These are phyloP conservation scores for Starmerella gropengiesseri DNA, from an alignment of 805 yeast genomes.

Conservation along the genomic window DNA sequence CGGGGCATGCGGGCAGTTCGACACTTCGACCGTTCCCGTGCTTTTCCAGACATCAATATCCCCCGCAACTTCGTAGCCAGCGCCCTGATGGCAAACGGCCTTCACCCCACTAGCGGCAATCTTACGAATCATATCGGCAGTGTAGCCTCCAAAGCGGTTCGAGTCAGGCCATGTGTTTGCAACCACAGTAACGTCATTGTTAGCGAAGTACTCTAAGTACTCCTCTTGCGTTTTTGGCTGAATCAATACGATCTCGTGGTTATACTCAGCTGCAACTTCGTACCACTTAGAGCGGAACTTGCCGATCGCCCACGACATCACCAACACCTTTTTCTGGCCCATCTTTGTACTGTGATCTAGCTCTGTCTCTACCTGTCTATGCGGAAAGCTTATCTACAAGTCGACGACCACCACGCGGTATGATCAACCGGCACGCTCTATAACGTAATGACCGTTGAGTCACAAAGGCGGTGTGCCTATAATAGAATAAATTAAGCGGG, in stretches of 20 bases:
- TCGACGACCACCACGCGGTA: no score
- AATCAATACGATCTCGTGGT: conserved; percentile 13
- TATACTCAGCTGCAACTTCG: conserved; percentile 9
- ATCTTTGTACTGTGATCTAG: no score
- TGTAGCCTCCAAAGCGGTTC: conserved; percentile 20
- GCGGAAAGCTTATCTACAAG: no score
- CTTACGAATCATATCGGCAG: conserved; percentile 18
- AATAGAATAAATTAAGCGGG: no score
- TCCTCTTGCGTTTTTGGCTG: conserved; percentile 19
- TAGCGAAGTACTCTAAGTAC: conserved; percentile 12
- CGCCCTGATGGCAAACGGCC: conserved; percentile 42
- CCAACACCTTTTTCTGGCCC: conserved; percentile 6
- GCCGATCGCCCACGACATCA: conserved; percentile 11
- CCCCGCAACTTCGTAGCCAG: conserved; percentile 47
- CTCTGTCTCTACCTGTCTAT: no score
- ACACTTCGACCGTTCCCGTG: conserved; percentile 35
- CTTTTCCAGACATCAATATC: conserved; percentile 36
- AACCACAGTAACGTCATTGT: conserved; percentile 19
- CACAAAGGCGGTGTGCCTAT: no score
- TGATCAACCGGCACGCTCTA: no score
- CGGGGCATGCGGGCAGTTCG: conserved; percentile 45
- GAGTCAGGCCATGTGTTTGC: conserved; percentile 22
- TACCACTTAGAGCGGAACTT: conserved; percentile 3
- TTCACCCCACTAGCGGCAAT: conserved; percentile 20
- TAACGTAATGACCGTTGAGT: no score